A percentile compares a stretch with the other conserved stretches of the same genome.
These are phyloP conservation scores for Cyclotella kingstonii DNA, from an alignment of 108 stramenopile species.

Conservation along the genomic window DNA sequence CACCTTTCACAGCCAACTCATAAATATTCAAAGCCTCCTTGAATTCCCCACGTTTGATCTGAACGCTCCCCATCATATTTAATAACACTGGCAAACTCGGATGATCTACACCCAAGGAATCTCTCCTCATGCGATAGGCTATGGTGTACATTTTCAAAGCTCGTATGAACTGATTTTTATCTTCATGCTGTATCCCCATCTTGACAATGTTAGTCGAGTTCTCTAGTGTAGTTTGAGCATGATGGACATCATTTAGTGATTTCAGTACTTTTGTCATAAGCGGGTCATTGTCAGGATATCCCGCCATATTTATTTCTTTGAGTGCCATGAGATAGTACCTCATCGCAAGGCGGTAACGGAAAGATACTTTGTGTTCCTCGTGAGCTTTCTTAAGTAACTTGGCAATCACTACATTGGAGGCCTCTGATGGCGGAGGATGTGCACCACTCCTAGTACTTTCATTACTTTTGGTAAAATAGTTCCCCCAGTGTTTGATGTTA, in stretches of 20 bases:
- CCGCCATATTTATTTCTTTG: conserved; percentile 40
- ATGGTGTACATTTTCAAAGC: conserved; percentile 86
- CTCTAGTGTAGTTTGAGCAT: conserved; percentile 55
- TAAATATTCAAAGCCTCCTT: conserved; percentile 81
- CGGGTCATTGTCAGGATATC: conserved; percentile 61
- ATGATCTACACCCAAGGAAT: conserved; percentile 64
- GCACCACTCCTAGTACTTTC: not conserved
- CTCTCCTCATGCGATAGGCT: conserved; percentile 81
- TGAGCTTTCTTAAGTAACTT: conserved; percentile 56
- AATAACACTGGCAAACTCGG: conserved; percentile 70
- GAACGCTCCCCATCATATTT: conserved; percentile 82
- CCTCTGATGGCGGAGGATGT: not conserved
- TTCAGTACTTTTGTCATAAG: conserved; percentile 46
- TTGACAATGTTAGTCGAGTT: conserved; percentile 81
- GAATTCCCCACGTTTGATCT: conserved; percentile 72
- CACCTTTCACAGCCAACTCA: conserved; percentile 62
- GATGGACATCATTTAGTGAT: conserved; percentile 67
- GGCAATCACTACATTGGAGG: conserved; percentile 6
- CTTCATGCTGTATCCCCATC: conserved; percentile 82
- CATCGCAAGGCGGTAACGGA: conserved; percentile 75
- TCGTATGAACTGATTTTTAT: conserved; percentile 47
- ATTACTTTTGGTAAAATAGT: not conserved
- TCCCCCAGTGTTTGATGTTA: not conserved
- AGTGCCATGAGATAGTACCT: conserved; percentile 69
- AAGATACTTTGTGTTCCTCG: conserved; percentile 53